These are phyloP conservation scores for Tephrocybe sp. DNA, from an alignment of 768 basidiomycete species.

Conservation along the genomic window DNA sequence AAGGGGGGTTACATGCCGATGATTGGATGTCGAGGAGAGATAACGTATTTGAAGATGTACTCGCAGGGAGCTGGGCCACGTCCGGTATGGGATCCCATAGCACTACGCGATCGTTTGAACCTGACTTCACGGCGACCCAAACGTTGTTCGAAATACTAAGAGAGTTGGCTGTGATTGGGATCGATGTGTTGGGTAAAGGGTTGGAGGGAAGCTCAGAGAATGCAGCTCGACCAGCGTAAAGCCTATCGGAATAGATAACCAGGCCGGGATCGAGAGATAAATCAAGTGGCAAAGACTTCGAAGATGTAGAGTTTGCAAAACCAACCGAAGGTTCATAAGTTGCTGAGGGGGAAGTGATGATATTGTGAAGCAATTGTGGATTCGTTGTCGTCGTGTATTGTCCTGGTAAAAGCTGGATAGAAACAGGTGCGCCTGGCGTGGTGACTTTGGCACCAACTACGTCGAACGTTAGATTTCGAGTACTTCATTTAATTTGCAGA, in stretches of 20 bases:
- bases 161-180: conserved; percentile 53
- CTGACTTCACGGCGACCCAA: conserved; percentile 62
- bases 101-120: conserved; percentile 57
- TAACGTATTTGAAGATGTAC: conserved; percentile 42
- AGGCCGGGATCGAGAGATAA: conserved; percentile 67
- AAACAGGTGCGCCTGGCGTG: conserved; percentile 47
- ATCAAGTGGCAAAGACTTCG: conserved; percentile 62
- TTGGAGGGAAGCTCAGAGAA: conserved; percentile 57
- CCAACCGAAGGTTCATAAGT: conserved; percentile 58
- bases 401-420: conserved; percentile 69
- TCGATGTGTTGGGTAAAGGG: conserved; percentile 44
- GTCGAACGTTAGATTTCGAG: not conserved
- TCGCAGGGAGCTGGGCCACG: conserved; percentile 59
- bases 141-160: conserved; percentile 66
- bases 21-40: conserved; percentile 72
- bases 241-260: conserved; percentile 55
- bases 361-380: conserved; percentile 67
- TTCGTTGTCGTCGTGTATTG: conserved; percentile 70
- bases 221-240: conserved; percentile 64
- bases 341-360: conserved; percentile 64
- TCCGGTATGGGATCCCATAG: conserved; percentile 83
- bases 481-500: not conserved
- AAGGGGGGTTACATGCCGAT: conserved; percentile 69
- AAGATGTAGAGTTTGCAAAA: conserved; percentile 55
- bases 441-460: conserved; percentile 71